Evolutionary conservation across 352 stramenopile genomes (phyloP).

Genomic region (Pythium dissimile): DNA sequence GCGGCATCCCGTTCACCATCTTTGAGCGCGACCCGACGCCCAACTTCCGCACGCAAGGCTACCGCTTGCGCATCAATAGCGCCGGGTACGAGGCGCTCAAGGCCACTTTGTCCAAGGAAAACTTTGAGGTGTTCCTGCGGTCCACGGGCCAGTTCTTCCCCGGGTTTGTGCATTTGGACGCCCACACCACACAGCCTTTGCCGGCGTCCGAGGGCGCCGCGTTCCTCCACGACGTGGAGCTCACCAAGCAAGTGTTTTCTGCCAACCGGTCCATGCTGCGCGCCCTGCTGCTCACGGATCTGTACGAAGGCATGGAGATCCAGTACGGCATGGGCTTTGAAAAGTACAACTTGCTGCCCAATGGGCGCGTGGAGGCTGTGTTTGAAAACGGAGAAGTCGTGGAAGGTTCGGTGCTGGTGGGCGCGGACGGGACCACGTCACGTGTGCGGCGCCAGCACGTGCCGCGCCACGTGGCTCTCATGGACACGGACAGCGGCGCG

Average conservation of each 20-base stretch:
- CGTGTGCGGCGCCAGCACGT: conserved; percentile 58
- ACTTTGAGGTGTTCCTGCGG: conserved; percentile 58
- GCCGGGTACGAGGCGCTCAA: conserved; percentile 58
- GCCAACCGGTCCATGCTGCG: conserved; percentile 26
- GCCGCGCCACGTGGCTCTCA: conserved; percentile 33
- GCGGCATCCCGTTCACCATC: conserved; percentile 61
- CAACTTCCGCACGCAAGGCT: conserved; percentile 62
- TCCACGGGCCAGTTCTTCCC: conserved; percentile 52
- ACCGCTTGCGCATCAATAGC: conserved; percentile 58
- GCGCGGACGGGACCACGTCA: conserved; percentile 56
- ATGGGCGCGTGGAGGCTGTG: conserved; percentile 41
- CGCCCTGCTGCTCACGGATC: conserved; percentile 34
- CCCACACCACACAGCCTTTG: conserved; percentile 18
- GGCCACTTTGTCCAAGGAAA: conserved; percentile 31
- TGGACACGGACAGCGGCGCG: conserved; percentile 59
- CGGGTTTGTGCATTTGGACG: conserved; percentile 48
- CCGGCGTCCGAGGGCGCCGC: background rate
- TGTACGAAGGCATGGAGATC: conserved; percentile 44
- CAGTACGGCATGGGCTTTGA: conserved; percentile 61
- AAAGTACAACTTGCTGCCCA: conserved; percentile 34
- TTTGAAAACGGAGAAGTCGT: conserved; percentile 53
- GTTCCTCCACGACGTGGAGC: background rate
- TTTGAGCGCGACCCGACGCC: conserved; percentile 61
- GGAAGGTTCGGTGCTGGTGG: conserved; percentile 46
- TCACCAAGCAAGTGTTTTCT: conserved; percentile 24